Base-by-base conservation (phyloP, 2,329 filamentous ascomycete genomes). In the Didymella exigua region DNA sequence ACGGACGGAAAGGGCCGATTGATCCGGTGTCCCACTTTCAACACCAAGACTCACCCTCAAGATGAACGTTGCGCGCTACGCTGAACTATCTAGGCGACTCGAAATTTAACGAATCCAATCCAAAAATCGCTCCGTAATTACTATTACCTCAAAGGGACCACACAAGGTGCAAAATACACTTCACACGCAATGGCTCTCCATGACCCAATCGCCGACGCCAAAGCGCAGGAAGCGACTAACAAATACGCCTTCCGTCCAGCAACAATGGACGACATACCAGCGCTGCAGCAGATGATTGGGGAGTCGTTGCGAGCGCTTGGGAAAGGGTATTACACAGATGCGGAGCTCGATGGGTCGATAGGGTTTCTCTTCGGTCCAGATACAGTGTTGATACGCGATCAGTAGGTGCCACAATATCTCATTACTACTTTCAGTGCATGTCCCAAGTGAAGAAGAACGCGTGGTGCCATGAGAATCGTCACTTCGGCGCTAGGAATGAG, bases 331-430 rank as follows among this genome's bases (percentile, higher is more conserved):
- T 75, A 75, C 43, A 69, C 66, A 1, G 58, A 67, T 49, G 64
- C 70, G 30, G 70, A 74, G 46, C 67, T 75, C 9, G 71, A 73
- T 24, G 72, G 70, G 23, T 72, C 68, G 11, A 75, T 75, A 49
- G 72, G 72, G 13, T 74, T 61, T 40, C 63, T 75, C 2, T 75
- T 75, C 51, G 72, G 71, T 2, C 70, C 71, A 2, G 72, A 74
- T 45, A 72, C 68, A 14, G 60, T 74, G 8, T 60, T 74, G 3
- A 69, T 74, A 27, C 61, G 62, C 47, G 71, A 68, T 41, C 59
- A 66, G 65, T 68, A 61, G 48, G 48, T 53, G 11, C 8, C 2
- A 14, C 8, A 4, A 1, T 10, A n/a, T 29, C 29, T 13, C 7
- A 7, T 6, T 14, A 31, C 16, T 34, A 16, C 31, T 34, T 27